Evolutionary conservation across 768 basidiomycete species (phyloP), one percentile per base, ranked within the genome.

Genomic region (Collybiopsis confluens): DNA sequence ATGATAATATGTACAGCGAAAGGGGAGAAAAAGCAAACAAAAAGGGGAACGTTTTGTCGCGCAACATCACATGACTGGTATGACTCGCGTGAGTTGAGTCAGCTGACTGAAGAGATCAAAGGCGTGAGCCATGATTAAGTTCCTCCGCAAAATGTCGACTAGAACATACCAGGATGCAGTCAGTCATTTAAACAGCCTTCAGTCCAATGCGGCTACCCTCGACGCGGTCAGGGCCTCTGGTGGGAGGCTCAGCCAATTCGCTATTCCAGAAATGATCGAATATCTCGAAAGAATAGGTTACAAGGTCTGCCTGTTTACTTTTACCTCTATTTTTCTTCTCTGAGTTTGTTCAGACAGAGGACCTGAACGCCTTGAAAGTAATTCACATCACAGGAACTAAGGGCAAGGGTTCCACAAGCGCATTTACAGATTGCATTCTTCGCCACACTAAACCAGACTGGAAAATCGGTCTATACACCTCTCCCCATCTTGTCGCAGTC

Each of bases 301-400:
- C 68, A 74, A 74, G 58, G 96, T 95, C 65, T 59, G 85, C 64
- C 45, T 27, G 23, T 28, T 11, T 2, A 10, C 37, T 24, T 11
- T 13, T 36, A 6, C 13, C 13, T 18, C 11, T n/a, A 3, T 21
- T 13, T 15, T 24, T 15, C 4, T 0, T 21, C 35, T 21, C 18
- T 35, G 33, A 26, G 11, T 15, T 8, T 36, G 54, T 40, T 42
- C 61, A 97, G 94, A 80, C 89, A 38, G 75, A 82, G 54, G 86
- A 95, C 58, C 78, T 99, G 40, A 94, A 98, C 65, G 70, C 72
- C 21, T 75, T 99, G 51, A 96, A 98, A 68, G 92, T 96, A 54
- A 82, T 98, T 44, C 96, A 99, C 73, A 85, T 99, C 59, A 95
- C 96, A 8, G 96, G 96, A 3, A 98, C 97, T 3, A 99, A 99